Percentiles rank a stretch among this genome's conserved stretches.
phyloP scores from a whole-genome alignment of 257 asterid genomes.

The Solanum lignicaule region DNA sequence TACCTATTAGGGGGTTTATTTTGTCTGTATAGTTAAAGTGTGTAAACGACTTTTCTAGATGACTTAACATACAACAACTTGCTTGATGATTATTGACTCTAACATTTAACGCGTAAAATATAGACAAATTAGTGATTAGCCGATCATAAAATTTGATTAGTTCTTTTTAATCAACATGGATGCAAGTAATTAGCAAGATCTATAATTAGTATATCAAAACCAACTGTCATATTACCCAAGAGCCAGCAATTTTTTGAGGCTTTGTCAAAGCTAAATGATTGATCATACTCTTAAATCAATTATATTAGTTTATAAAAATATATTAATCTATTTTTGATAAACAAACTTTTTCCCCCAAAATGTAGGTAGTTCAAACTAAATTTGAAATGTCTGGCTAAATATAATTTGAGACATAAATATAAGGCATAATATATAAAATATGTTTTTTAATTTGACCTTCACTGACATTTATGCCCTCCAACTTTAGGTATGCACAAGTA shows the following conservation, averaged over 20 bases:
- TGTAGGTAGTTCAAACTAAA: too few relatives aligned
- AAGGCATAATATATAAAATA: too few relatives aligned
- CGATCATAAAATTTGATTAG: not conserved
- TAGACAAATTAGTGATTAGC: not conserved
- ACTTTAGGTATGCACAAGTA: rapidly evolving
- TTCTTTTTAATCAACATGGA: not conserved
- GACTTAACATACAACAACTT: too few relatives aligned
- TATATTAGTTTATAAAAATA: not conserved
- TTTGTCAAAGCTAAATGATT: not conserved
- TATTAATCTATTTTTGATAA: too few relatives aligned
- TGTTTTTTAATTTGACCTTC: too few relatives aligned
- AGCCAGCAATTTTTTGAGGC: not conserved
- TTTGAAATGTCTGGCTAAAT: too few relatives aligned
- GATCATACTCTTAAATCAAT: not conserved
- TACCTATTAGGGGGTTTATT: too few relatives aligned
- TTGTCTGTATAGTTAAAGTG: too few relatives aligned
- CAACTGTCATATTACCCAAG: not conserved
- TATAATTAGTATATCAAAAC: not conserved
- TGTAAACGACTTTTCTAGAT: too few relatives aligned
- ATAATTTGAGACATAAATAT: too few relatives aligned
- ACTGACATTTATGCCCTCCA: too few relatives aligned
- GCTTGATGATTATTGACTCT: not conserved
- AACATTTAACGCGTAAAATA: not conserved
- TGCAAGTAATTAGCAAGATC: not conserved
- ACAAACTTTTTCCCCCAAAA: not conserved